phyloP scores from a whole-genome alignment of 352 stramenopile genomes.

The Phytophthora palmivora region DNA sequence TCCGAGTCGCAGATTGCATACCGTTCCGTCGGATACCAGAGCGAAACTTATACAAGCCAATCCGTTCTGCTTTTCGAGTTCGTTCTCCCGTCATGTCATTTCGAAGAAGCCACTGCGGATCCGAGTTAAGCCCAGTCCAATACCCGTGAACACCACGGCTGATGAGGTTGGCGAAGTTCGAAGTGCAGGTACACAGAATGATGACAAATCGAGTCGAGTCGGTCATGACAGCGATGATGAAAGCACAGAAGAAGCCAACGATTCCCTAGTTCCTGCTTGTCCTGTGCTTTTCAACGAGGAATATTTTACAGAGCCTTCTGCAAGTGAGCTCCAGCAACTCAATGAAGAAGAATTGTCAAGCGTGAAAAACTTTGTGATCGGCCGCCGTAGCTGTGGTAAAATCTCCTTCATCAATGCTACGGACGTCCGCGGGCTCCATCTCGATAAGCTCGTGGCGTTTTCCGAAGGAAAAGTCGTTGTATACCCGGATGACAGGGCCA shows the following conservation, averaged over 20 bases:
- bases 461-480: conserved; percentile 49
- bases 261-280: conserved; percentile 13
- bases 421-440: conserved; percentile 51
- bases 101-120: conserved; percentile 18
- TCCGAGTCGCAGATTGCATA: conserved; percentile 1
- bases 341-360: conserved; percentile 42
- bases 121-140: conserved; percentile 8
- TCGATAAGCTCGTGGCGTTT: conserved; percentile 56
- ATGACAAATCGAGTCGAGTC: neutral
- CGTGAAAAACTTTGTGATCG: conserved; percentile 52
- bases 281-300: conserved; percentile 41
- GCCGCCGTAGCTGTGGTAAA: conserved; percentile 40
- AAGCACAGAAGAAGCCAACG: neutral
- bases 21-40: neutral
- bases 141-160: neutral
- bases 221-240: neutral
- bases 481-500: conserved; percentile 50
- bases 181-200: neutral
- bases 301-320: conserved; percentile 53
- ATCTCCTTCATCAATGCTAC: conserved; percentile 51
- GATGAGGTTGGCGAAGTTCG: conserved; percentile 3
- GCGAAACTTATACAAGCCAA: conserved; percentile 8
- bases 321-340: conserved; percentile 42
- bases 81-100: conserved; percentile 27
- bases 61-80: conserved; percentile 27